Conservation (phyloP, 176 grass and related monocot species). For the Chloris gayana region DNA sequence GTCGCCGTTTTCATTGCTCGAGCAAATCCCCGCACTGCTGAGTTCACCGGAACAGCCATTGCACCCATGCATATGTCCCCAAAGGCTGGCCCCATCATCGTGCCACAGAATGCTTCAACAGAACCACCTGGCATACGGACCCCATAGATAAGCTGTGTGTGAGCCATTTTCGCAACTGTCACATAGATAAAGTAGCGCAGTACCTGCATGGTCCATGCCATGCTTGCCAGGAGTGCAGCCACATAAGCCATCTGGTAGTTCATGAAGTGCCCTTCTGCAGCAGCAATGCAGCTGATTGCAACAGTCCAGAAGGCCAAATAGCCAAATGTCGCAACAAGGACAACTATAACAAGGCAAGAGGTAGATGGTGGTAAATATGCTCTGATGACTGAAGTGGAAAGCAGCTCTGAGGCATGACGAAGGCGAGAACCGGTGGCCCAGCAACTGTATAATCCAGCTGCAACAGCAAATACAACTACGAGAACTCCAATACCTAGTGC, state of each 20-base stretch:
- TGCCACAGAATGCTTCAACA: slow-evolving; percentile 53
- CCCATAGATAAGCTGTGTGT: slow-evolving; percentile 55
- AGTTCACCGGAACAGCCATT: slow-evolving; percentile 61
- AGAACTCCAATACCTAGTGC: slow-evolving; percentile 66
- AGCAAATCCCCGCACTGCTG: slow-evolving; percentile 50
- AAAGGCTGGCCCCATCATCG: slow-evolving; percentile 50
- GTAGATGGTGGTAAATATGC: slow-evolving; percentile 48
- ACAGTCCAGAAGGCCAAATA: slow-evolving; percentile 85
- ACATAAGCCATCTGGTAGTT: slow-evolving; percentile 57
- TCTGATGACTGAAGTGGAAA: slow-evolving; percentile 50
- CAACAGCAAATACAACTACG: slow-evolving; percentile 53
- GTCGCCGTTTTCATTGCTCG: slow-evolving; percentile 53
- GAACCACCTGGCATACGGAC: slow-evolving; percentile 34
- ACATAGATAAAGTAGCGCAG: slow-evolving; percentile 65
- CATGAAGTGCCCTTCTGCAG: slow-evolving; percentile 54
- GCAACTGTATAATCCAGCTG: slow-evolving; percentile 68
- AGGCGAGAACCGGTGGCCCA: slow-evolving; percentile 72
- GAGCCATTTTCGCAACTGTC: slow-evolving; percentile 67
- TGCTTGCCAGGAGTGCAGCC: slow-evolving; percentile 66
- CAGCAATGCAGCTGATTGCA: slow-evolving; percentile 70
- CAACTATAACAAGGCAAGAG: slow-evolving; percentile 48
- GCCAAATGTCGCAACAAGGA: slow-evolving; percentile 55
- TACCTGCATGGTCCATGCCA: slow-evolving; percentile 90
- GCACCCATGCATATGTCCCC: slow-evolving; percentile 80
- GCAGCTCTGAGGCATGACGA: slow-evolving; percentile 61